phyloP scores from a whole-genome alignment of 2,329 filamentous ascomycete genomes.

The Podosphaera fusca region DNA sequence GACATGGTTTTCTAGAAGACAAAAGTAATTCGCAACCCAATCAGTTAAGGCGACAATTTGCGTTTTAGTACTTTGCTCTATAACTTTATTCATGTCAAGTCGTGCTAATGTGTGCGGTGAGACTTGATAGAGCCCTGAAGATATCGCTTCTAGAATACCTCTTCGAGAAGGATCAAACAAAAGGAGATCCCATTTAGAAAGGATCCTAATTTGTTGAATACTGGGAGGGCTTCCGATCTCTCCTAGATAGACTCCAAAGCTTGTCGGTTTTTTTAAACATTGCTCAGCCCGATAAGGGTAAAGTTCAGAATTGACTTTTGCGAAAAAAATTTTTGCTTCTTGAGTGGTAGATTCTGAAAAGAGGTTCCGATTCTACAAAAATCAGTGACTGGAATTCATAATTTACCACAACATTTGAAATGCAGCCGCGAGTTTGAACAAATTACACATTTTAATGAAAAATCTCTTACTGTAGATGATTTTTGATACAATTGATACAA shows the following conservation, averaged over 20 bases:
- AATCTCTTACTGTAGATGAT: not conserved
- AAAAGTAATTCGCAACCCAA: conserved; percentile 5
- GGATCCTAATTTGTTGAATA: conserved; percentile 15
- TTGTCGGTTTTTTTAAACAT: conserved; percentile 6
- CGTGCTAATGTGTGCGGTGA: conserved; percentile 8
- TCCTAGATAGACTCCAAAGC: conserved; percentile 21
- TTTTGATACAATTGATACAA: conserved; percentile 2
- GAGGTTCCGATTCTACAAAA: conserved; percentile 5
- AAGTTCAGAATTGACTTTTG: conserved; percentile 3
- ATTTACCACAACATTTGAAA: not conserved
- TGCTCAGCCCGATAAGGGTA: conserved; percentile 6
- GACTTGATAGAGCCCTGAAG: conserved; percentile 4
- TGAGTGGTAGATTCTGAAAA: conserved; percentile 2
- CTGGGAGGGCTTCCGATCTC: conserved; percentile 17
- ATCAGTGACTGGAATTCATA: not conserved
- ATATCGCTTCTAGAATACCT: conserved; percentile 17
- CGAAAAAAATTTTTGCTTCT: conserved; percentile 6
- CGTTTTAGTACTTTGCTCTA: not conserved
- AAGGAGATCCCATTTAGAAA: conserved; percentile 22
- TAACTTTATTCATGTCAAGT: conserved; percentile 7
- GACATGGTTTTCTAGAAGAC: conserved; percentile 5
- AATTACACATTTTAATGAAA: not conserved
- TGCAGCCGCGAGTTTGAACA: not conserved
- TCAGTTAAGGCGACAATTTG: conserved; percentile 4
- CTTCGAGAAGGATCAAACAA: conserved; percentile 20